Base-by-base conservation (phyloP, 805 yeast species). In the Candida coleopterorum region DNA sequence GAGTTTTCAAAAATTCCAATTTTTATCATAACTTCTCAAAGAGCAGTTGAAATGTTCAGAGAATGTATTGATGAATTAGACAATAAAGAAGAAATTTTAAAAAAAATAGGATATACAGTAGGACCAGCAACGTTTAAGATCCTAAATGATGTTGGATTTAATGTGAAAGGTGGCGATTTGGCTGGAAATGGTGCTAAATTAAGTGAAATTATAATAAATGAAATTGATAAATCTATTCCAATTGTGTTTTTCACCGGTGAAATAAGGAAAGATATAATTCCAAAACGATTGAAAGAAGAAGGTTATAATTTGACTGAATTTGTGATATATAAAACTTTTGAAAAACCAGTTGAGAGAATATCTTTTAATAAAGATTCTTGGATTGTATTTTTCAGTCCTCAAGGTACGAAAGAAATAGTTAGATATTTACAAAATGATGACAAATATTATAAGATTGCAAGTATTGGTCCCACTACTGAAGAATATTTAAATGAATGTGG, bases 401-500 rank as follows among this genome's bases (percentile, higher is more conserved):
- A 93, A 48, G 96, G 96, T 0, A 81, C 95, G 0, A 74, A 72
- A 20, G 65, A 58, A 1, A 79, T 88, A 9, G 74, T 85, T 4
- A 58, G 70, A 8, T 68, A 69, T 42, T 35, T 64, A 21, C 31
- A 34, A 9, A 28, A 34, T 21, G 29, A 36, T 4, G 18, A 34
- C 9, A 16, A 32, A 23, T 11, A 46, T 1, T 56, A 66, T 29
- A 70, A 67, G 32, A 61, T 87, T 11, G 96, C 95, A 0, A 79
- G 89, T 3, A 90, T 90, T 40, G 97, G 97, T 0, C 97, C 97
- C 2, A 90, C 97, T 0, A 90, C 97, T 0, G 77, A 82, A 38
- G 68, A 64, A 26, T 87, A 74, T 49, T 58, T 89, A 29, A 25
- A 55, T 4, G 55, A 64, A 1, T 66, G 74, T 14, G 80, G 77